A percentile compares a stretch with the other conserved stretches of the same genome.
phyloP scores from a whole-genome alignment of 495 filamentous ascomycete species.

The Pyrenula massariospora region DNA sequence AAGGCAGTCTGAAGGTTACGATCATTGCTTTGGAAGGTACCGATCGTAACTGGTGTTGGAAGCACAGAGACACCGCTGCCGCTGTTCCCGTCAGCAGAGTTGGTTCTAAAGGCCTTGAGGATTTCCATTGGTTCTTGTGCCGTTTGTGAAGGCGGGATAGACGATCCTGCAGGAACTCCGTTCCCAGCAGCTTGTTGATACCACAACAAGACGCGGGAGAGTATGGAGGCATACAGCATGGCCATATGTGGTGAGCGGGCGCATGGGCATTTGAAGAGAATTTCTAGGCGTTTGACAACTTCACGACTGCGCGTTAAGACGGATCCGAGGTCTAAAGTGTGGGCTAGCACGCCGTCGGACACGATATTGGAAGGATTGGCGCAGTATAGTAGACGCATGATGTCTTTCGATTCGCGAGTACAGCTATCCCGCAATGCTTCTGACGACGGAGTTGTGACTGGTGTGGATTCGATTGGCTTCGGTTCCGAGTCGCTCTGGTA shows the following conservation, averaged over 20 bases:
- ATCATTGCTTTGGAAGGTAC: no score
- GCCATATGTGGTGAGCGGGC: conserved; percentile 12
- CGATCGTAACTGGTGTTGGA: no score
- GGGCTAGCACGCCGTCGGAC: neutral
- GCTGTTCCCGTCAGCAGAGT: no score
- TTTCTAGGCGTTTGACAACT: conserved; percentile 13
- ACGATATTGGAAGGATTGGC: neutral
- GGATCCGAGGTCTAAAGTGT: conserved; percentile 11
- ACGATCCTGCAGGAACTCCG: no score
- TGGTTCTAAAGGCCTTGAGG: no score
- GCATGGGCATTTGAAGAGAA: conserved; percentile 16
- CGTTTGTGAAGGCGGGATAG: no score
- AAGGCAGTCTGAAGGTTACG: no score
- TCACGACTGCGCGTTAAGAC: conserved; percentile 18
- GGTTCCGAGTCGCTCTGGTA: no score
- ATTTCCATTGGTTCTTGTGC: no score
- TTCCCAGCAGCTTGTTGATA: conserved; percentile 17
- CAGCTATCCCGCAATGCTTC: neutral
- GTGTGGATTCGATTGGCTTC: no score
- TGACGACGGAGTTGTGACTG: no score
- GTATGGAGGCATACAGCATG: conserved; percentile 20
- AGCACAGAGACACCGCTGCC: no score
- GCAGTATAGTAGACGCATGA: conserved; percentile 1
- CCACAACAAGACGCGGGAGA: conserved; percentile 18
- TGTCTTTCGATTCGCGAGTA: conserved; percentile 3